Base-by-base conservation (phyloP, 2,329 filamentous ascomycete species). In the Sclerotiophoma versabilis region DNA sequence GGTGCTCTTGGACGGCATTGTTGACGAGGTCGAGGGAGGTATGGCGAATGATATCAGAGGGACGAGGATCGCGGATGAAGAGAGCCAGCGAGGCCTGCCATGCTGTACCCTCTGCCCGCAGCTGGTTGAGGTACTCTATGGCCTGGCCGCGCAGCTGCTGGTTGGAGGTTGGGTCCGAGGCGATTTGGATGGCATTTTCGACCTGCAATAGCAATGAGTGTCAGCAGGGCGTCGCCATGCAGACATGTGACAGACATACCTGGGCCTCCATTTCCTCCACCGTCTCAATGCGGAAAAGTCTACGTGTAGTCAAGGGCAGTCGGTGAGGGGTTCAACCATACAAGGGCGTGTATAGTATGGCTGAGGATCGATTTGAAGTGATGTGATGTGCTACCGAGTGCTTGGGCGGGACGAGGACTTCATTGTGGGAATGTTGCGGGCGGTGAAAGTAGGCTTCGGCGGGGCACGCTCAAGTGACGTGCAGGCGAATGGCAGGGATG, bases 181-280 rank as follows among this genome's bases (percentile, higher is more conserved):
- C 91, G 79, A 98, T 96, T 77, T 95, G 87, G 80, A 98, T 95
- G 77, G 95, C 95, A 80, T 91, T 93, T 80, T 95, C 90, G 76
- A 97, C 88, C 91, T 97, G 53, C 30, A 42, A 32, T 42, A 14
- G 22, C 38, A 33, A 49, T 34, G 29, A 33, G n/a, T 3, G 46
- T 44, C 27, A 52, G 37, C 29, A 9, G 20, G 47, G 33, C 33
- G 34, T 22, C 34, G 12, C 9, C n/a, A 33, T 15, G 33, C 43
- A 34, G 27, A 47, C 36, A 50, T 27, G 30, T 23, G 20, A 38
- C 23, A 5, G n/a, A 58, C 68, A 26, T 60, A 75, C 72, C 68
- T 75, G 72, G 56, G 63, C 69, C 66, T 75, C 72, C 72, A 75
- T 75, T 65, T 70, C 65, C 65, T 69, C 69, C 66, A 61, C 65